These are phyloP conservation scores for Chrysanthemum seticuspe DNA, from an alignment of 129 eudicot species.

Conservation along the genomic window DNA sequence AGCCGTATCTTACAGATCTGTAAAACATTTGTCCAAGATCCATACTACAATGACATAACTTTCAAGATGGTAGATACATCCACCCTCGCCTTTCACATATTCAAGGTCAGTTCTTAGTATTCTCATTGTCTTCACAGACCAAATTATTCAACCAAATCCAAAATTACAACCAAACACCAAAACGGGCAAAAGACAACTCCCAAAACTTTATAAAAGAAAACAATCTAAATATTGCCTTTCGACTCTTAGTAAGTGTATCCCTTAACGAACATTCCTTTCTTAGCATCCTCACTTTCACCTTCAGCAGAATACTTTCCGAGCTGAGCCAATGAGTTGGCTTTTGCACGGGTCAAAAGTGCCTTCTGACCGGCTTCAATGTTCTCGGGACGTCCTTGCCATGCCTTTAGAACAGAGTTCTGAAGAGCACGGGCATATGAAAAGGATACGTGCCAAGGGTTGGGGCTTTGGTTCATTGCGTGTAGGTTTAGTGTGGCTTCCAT, in stretches of 20 bases:
- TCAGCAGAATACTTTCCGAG: constrained; percentile 89
- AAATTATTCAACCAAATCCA: constrained; percentile 38
- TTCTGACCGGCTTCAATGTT: constrained; percentile 74
- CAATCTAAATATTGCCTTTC: not conserved
- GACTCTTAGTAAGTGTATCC: constrained; percentile 74
- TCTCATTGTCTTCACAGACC: constrained; percentile 21
- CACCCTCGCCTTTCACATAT: constrained; percentile 26
- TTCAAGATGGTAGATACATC: not conserved
- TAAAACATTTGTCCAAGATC: constrained; percentile 15
- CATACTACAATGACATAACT: constrained; percentile 15
- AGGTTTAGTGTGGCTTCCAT: constrained; percentile 85
- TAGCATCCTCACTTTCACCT: constrained; percentile 84
- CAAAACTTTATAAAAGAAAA: constrained; percentile 6
- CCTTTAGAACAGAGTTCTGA: constrained; percentile 78
- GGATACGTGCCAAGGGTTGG: constrained; percentile 93
- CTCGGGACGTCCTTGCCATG: constrained; percentile 91
- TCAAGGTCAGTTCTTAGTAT: constrained; percentile 16
- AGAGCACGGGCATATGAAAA: constrained; percentile 93
- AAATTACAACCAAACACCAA: constrained; percentile 26
- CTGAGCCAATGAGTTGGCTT: constrained; percentile 91
- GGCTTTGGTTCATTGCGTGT: constrained; percentile 88
- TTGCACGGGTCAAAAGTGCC: constrained; percentile 83
- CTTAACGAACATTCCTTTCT: constrained; percentile 88
- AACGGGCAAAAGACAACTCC: constrained; percentile 12
- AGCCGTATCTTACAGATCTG: not conserved